A percentile compares a stretch with the other conserved stretches of the same genome.
phyloP scores from a whole-genome alignment of 441 rosid genomes.

The Arabidopsis lyrata region DNA sequence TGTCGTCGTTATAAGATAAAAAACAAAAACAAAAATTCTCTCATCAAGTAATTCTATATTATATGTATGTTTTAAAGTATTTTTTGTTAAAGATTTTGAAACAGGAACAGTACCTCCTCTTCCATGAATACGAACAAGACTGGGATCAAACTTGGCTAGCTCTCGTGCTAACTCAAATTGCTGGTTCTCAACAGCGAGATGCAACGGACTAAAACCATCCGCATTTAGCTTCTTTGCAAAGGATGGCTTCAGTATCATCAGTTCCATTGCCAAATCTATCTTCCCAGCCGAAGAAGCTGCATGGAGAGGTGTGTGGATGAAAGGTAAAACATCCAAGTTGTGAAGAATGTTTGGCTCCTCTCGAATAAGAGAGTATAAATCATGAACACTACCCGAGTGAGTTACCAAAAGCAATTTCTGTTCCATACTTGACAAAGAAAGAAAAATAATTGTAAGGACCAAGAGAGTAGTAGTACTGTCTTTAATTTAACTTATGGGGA shows the following conservation, averaged over 20 bases:
- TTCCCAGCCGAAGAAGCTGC: slow-evolving; percentile 5
- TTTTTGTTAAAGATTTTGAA: background rate
- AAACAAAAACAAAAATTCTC: no score
- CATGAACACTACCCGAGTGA: slow-evolving; percentile 11
- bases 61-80: background rate
- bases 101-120: background rate
- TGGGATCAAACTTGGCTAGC: slow-evolving; percentile 30
- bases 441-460: background rate
- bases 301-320: slow-evolving; percentile 32
- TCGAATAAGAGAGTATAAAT: slow-evolving; percentile 12
- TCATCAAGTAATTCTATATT: background rate
- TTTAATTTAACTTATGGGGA: background rate
- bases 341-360: background rate
- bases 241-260: slow-evolving; percentile 27
- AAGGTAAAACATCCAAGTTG: background rate
- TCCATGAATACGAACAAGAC: slow-evolving; percentile 26
- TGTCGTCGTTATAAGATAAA: background rate
- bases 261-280: slow-evolving; percentile 20
- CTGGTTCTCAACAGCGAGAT: slow-evolving; percentile 27
- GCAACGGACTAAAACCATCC: slow-evolving; percentile 14
- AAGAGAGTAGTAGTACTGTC: background rate
- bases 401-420: background rate
- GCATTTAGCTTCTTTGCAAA: slow-evolving; percentile 13
- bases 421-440: background rate
- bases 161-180: slow-evolving; percentile 7